Conservation (phyloP, 2,329 filamentous ascomycete genomes). For the Phialophora tarda region DNA sequence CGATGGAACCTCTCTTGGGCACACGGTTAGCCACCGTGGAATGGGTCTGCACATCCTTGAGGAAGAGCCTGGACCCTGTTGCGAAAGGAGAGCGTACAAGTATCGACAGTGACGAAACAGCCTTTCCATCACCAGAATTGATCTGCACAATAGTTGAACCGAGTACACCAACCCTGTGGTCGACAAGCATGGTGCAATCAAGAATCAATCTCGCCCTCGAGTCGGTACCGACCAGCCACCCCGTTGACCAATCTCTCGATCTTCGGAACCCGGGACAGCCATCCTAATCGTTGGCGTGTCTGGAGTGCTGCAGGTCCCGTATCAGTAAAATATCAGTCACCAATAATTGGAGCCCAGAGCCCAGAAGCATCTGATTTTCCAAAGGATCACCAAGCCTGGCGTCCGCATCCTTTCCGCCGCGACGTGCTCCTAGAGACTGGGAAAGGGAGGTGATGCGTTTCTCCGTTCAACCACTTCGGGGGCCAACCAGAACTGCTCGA, state of each 20-base stretch:
- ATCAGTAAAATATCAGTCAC: slow-evolving; percentile 13
- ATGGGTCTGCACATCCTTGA: not conserved
- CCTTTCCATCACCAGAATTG: slow-evolving; percentile 4
- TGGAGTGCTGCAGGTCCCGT: slow-evolving; percentile 23
- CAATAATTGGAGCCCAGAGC: not conserved
- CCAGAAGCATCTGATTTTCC: not conserved
- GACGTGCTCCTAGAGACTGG: not conserved
- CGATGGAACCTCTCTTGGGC: not conserved
- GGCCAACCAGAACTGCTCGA: slow-evolving; percentile 4
- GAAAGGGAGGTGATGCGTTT: slow-evolving; percentile 10
- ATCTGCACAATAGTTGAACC: not conserved
- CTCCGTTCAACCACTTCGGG: slow-evolving; percentile 7
- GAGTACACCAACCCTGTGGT: not conserved
- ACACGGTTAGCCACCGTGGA: not conserved
- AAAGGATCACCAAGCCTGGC: slow-evolving; percentile 12
- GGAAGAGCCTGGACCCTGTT: not conserved
- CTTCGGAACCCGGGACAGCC: slow-evolving; percentile 15
- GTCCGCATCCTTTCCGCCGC: not conserved
- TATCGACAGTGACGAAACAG: not conserved
- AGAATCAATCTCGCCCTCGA: not conserved
- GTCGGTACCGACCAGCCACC: slow-evolving; percentile 3
- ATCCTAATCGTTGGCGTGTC: slow-evolving; percentile 16
- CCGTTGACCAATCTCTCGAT: slow-evolving; percentile 16
- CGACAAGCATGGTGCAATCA: slow-evolving; percentile 1
- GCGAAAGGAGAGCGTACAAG: not conserved